phyloP scores from a whole-genome alignment of 139 green algal species.

The Trebouxia sp. region DNA sequence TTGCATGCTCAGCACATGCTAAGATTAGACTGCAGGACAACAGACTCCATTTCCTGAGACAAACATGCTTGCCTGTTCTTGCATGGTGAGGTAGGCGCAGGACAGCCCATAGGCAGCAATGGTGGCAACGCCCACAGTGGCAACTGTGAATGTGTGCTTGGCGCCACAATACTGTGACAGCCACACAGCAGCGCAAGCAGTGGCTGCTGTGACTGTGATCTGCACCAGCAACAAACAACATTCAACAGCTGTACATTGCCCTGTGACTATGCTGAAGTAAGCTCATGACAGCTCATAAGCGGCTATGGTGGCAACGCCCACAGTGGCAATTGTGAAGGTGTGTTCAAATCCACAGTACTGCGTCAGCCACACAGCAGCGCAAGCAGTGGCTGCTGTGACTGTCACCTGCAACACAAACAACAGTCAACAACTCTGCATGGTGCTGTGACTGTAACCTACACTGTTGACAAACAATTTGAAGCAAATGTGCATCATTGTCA shows the following conservation, averaged over 20 bases:
- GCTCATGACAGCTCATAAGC: not conserved
- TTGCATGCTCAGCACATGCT: not conserved
- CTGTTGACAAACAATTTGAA: too few relatives aligned
- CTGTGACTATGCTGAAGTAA: too few relatives aligned
- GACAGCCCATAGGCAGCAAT: not conserved
- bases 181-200: not conserved
- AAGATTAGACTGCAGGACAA: too few relatives aligned
- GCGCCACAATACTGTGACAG: conserved; percentile 5
- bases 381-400: too few relatives aligned
- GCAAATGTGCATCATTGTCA: not conserved
- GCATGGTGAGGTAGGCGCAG: conserved; percentile 3
- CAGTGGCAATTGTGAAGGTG: not conserved
- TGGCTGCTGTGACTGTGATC: not conserved
- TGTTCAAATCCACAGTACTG: not conserved
- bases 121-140: not conserved
- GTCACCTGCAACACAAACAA: not conserved
- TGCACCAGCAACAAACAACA: not conserved
- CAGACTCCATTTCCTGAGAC: too few relatives aligned
- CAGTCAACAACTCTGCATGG: too few relatives aligned
- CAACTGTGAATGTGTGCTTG: conserved; percentile 26
- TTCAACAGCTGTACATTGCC: not conserved
- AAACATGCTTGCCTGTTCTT: conserved; percentile 26
- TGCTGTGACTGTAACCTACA: too few relatives aligned
- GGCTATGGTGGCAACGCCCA: not conserved
- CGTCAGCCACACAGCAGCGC: not conserved